phyloP scores from a whole-genome alignment of 2,329 filamentous ascomycete genomes.

The Trichoderma citrinoviride region DNA sequence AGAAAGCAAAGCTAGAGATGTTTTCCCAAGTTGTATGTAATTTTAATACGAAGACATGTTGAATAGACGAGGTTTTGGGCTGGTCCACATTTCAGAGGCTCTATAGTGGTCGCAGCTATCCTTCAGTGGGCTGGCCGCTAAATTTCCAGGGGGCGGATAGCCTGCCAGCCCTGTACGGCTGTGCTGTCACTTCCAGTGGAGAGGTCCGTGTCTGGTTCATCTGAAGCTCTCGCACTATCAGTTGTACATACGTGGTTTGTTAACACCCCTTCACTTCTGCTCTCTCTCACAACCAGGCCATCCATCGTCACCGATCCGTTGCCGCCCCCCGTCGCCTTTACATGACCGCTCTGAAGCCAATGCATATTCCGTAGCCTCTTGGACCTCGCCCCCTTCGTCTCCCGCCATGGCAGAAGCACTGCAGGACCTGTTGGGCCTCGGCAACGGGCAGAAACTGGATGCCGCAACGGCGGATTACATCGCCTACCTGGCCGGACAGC shows the following conservation, averaged over 20 bases:
- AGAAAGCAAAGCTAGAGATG: constrained; percentile 18
- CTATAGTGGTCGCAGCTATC: neutral
- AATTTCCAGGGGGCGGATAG: neutral
- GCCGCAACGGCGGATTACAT: constrained; percentile 67
- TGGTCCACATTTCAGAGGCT: no score
- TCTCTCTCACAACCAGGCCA: no score
- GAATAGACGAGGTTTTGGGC: neutral
- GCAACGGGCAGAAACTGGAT: constrained; percentile 40
- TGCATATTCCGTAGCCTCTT: neutral
- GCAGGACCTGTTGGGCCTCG: constrained; percentile 37
- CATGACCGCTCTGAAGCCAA: neutral
- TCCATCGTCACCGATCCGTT: no score
- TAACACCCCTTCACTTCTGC: no score
- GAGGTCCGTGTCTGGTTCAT: no score
- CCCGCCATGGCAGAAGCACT: constrained; percentile 39
- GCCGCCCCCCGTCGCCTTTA: neutral
- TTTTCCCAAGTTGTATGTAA: constrained; percentile 5
- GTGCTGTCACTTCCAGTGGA: no score
- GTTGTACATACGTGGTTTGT: no score
- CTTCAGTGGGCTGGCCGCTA: neutral
- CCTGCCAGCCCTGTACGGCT: no score
- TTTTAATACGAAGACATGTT: constrained; percentile 18
- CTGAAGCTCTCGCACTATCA: no score
- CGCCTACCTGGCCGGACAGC: constrained; percentile 70
- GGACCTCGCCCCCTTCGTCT: no score